Base-by-base conservation (phyloP, 352 stramenopile species). In the Thraustotheca clavata region DNA sequence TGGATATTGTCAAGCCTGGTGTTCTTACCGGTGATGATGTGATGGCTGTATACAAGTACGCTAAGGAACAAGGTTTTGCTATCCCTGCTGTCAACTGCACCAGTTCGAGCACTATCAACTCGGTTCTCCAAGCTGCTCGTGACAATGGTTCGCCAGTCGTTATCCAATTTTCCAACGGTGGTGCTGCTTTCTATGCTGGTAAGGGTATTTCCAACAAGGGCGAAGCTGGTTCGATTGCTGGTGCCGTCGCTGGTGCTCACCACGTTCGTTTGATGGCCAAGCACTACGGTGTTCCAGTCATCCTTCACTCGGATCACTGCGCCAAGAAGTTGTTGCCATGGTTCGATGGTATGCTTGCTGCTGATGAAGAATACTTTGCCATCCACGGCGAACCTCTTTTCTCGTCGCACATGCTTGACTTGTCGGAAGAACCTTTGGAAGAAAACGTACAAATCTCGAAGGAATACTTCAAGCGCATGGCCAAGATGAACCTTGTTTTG, bases 301-400 rank as follows among this genome's bases (percentile, higher is more conserved):
- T 98, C 60, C 82, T 99, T 54, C 96, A 99, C 92, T 98, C 95
- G 67, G 96, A 99, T 77, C 96, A 99, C 80, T 99, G 96, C 82
- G 93, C 96, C 74, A 98, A 98, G 88, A 97, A 97, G 71, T 85
- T 98, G 71, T 80, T 99, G 72, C 95, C 95, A 46, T 99, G 96
- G 96, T 98, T 98, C 71, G 95, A 99, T 75, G 96, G 96, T 49
- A 96, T 98, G 77, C 77, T 98, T 40, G 76, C 87, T 40, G 96
- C 95, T 27, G 89, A 96, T 67, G 95, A 99, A 79, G 89, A 96
- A 72, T 97, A 98, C 90, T 99, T 98, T 72, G 80, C 77, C 43
- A 75, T 87, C 67, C 88, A 97, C 72, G 95, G 95, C 67, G 85
- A 96, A 60, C 94, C 96, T 46, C 88, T 99, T 69, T 99, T 97